Evolutionary conservation across 345 rosid species (phyloP), one percentile per base, ranked within the genome.

Genomic region (Sisymbrium altissimum): DNA sequence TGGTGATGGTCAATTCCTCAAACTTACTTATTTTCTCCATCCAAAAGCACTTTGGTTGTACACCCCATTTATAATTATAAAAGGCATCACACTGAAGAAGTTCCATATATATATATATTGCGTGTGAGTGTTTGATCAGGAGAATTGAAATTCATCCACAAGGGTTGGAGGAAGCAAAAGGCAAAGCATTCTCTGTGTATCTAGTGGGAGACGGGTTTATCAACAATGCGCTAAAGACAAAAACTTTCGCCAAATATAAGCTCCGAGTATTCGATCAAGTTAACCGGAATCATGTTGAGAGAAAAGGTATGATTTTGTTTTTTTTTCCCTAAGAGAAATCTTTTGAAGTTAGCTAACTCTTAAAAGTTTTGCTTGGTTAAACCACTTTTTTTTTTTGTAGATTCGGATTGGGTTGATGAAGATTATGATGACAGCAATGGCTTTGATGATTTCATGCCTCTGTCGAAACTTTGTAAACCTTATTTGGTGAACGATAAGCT

Each of bases 161-260:
- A 54, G 70, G 59, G 43, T 35, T 6, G 69, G 10, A 8, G 9
- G 3, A 10, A 0, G 43, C 5, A 10, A 62, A 53, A 54, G 62
- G 10, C 62, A 21, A 55, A 36, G 58, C 78, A 40, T 36, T 76
- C 3, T 69, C 79, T 35, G 79, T 69, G 71, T 53, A 33, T 62
- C 39, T 69, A 4, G 8, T 3, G 0, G 65, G 44, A 69, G 59
- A 69, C n/a, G 79, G 50, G 35, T 62, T 76, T 55, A 69, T 62
- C 18, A 64, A 62, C 38, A 54, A 45, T 63, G 50, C 23, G 0
- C 60, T 44, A 35, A 70, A 36, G 10, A 9, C 41, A 4, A 12
- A 45, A 7, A 69, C 60, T 36, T 62, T 15, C 8, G 60, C n/a
- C 1, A 62, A 45, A n/a, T 62, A 41, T 36, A 70, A 63, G 60